These are phyloP conservation scores for Candida awuae DNA, from an alignment of 805 yeast species.

Conservation along the genomic window DNA sequence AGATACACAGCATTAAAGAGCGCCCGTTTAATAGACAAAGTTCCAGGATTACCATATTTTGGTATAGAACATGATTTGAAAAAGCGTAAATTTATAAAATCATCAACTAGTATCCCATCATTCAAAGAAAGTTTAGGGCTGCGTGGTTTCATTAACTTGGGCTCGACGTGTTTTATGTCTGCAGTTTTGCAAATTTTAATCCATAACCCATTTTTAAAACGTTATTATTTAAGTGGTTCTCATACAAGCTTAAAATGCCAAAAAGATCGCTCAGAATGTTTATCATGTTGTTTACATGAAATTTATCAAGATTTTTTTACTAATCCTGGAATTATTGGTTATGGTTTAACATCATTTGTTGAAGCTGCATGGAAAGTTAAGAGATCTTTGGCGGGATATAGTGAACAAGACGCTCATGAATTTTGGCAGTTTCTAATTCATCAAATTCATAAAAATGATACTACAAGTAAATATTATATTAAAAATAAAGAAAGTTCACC, in stretches of 20 bases:
- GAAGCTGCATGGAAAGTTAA: conserved; percentile 85
- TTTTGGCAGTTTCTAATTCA: conserved; percentile 88
- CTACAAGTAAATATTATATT: conserved; percentile 16
- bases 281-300: conserved; percentile 79
- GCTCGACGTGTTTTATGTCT: conserved; percentile 96
- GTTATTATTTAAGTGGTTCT: conserved; percentile 66
- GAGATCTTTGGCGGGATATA: conserved; percentile 83
- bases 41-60: conserved; percentile 28
- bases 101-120: conserved; percentile 36
- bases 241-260: conserved; percentile 47
- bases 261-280: conserved; percentile 40
- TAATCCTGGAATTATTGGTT: conserved; percentile 51
- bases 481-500: conserved; percentile 20
- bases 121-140: conserved; percentile 65
- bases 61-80: conserved; percentile 22
- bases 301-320: conserved; percentile 72
- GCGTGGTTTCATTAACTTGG: conserved; percentile 86
- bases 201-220: conserved; percentile 82
- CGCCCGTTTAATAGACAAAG: conserved; percentile 15
- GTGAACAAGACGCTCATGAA: conserved; percentile 98
- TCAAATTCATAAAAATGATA: conserved; percentile 60
- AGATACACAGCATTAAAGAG: conserved; percentile 29
- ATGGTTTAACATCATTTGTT: conserved; percentile 73
- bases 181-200: conserved; percentile 81
- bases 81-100: conserved; percentile 22